Evolutionary conservation across 805 yeast genomes (phyloP), one percentile per base, ranked within the genome.

Genomic region (Starmerella stigmatis): DNA sequence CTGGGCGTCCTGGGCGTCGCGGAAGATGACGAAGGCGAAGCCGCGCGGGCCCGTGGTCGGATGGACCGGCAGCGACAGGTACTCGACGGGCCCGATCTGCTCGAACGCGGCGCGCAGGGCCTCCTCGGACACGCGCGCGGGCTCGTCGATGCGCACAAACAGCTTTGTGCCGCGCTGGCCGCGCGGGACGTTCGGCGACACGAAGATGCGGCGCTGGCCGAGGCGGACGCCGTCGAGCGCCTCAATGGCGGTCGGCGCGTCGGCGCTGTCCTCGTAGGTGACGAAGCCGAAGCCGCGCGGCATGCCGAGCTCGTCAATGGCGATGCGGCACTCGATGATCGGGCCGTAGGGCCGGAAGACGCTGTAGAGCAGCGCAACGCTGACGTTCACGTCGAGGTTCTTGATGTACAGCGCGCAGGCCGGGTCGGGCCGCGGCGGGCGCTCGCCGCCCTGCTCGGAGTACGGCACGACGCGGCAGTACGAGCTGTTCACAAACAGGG

Each of bases 361-460:
- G 13, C 46, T 41, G 38, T 50, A 55, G 33, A 57, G 47, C 44
- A 59, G 49, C 40, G 55, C 47, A 13, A 56, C 61, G 44, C 81
- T 62, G 64, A 76, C 76, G 53, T 78, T 86, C 35, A 72, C 55
- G 57, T 74, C 78, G 58, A 88, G 72, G 76, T 88, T 84, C 72
- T 86, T 88, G 59, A 82, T 82, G 68, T 81, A 88, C 52, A 88
- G 46, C 5, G 46, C 40, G 31, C 54, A 52, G 13, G 30, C 35
- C 29, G 31, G 50, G 41, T 46, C 49, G 28, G 41, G 22, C 23
- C 48, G 41, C n/a, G 45, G 46, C 4, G 54, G 54, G 30, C 39
- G 26, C 25, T 16, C 36, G 16, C 27, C 34, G 3, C 28, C 20
- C 4, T 13, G 21, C 29, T 47, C 55, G 11, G 45, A 34, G 36